Evolutionary conservation across 208 protist species (phyloP), one percentile per base, ranked within the genome.

Genomic region (Leishmania tropica): DNA sequence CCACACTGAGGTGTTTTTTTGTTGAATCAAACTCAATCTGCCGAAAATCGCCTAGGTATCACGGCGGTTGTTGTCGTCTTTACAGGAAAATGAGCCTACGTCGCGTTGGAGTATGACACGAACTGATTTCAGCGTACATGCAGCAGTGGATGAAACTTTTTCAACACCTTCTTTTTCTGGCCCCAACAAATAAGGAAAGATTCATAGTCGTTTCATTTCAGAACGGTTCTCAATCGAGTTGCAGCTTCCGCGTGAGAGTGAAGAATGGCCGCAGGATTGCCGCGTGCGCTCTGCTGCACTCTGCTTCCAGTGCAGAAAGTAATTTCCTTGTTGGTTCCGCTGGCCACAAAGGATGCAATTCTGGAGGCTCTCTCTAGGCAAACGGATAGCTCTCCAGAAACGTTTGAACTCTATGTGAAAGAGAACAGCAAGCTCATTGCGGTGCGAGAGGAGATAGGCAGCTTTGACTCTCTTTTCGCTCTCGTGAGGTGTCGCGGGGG

Each of bases 401-500:
- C 78, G 1, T 81, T 82, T 64, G 60, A 64, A 31, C 35, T 85
- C 0, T 81, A 58, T 53, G 62, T 47, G 7, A 72, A 71, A n/a
- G 35, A 64, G n/a, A 47, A 68, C 31, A 35, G 40, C 1, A 47
- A 21, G 2, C 75, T 85, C 2, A 48, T 76, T 53, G 21, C 56
- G 0, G 58, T 64, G 73, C 10, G 40, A 31, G 53, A 78, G 31
- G 31, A 11, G 53, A 47, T 35, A 75, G 2, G n/a, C 58, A 17
- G 51, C 8, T 15, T 48, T 56, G 64, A 79, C 7, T 48, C 70
- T 2, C 0, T 88, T 47, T 88, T 81, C n/a, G 85, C 81, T 19
- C 62, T 94, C 54, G 62, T 94, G 42, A 81, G 90, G 24, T 84
- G 80, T 42, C 47, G 84, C 24, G 90, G 81, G 62, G 94, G 90